A percentile compares a stretch with the other conserved stretches of the same genome.
Evolutionary conservation across 78 protist species (phyloP).

Genomic region (Dictyostelium firmibasis): DNA sequence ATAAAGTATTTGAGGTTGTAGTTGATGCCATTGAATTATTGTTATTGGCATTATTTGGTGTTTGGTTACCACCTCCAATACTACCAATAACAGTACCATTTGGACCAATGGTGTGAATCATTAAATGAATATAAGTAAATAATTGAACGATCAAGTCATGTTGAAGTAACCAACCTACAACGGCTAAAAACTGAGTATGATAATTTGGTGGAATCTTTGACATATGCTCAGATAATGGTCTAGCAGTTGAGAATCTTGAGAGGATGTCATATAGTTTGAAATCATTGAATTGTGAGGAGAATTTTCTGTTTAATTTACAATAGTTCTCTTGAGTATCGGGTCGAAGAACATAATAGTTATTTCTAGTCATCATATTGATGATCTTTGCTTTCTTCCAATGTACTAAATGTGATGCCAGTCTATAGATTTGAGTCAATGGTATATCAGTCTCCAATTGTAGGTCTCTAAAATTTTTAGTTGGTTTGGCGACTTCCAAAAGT

Average conservation of each 20-base stretch:
- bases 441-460: constrained; percentile 77
- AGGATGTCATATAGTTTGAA: constrained; percentile 60
- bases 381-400: constrained; percentile 78
- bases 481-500: constrained; percentile 73
- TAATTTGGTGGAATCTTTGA: constrained; percentile 16
- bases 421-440: constrained; percentile 59
- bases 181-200: constrained; percentile 36
- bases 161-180: constrained; percentile 78
- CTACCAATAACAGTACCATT: not conserved
- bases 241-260: constrained; percentile 25
- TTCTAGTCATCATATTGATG: constrained; percentile 75
- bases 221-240: constrained; percentile 64
- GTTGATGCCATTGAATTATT: not conserved
- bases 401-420: constrained; percentile 80
- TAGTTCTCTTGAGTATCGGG: constrained; percentile 7
- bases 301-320: not conserved
- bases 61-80: not conserved
- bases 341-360: constrained; percentile 52
- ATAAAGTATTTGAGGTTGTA: not conserved
- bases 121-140: constrained; percentile 68
- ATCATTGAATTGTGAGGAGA: constrained; percentile 32
- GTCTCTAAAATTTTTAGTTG: constrained; percentile 73
- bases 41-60: not conserved
- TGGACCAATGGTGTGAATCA: constrained; percentile 30
- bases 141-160: constrained; percentile 72